Conservation (phyloP, 148 eudicot genomes). For the Bassia scoparia region DNA sequence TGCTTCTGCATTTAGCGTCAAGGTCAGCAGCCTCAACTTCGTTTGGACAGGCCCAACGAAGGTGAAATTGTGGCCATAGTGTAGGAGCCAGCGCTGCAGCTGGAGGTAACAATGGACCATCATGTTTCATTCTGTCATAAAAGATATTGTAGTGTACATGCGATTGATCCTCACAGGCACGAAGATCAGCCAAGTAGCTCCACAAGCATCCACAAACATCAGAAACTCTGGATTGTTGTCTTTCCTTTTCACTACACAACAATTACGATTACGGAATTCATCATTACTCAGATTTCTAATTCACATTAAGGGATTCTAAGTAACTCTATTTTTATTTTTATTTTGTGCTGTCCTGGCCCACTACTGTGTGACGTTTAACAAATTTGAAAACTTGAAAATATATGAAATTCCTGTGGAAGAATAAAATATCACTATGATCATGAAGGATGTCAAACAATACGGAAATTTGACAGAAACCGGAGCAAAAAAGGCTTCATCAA, state of each 20-base stretch:
- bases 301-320: not conserved
- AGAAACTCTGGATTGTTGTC: conserved; percentile 63
- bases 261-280: not conserved
- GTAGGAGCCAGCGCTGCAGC: conserved; percentile 99
- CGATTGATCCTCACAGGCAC: conserved; percentile 61
- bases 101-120: conserved; percentile 74
- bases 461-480: not conserved
- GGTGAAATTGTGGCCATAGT: conserved; percentile 95
- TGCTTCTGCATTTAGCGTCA: conserved; percentile 72
- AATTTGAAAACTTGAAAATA: not conserved
- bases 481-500: not conserved
- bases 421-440: not conserved
- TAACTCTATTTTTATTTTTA: not conserved
- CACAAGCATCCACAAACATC: conserved; percentile 88
- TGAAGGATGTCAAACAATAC: not conserved
- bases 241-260: conserved; percentile 78
- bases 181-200: conserved; percentile 67
- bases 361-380: not conserved
- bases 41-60: conserved; percentile 92
- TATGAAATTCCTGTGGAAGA: not conserved
- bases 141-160: conserved; percentile 81
- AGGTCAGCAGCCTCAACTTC: conserved; percentile 81
- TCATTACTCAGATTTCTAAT: not conserved
- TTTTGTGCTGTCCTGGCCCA: too few species aligned
- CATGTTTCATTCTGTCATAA: conserved; percentile 65